Conservation (phyloP, 2,329 filamentous ascomycete genomes). For the Annulohypoxylon truncatum region DNA sequence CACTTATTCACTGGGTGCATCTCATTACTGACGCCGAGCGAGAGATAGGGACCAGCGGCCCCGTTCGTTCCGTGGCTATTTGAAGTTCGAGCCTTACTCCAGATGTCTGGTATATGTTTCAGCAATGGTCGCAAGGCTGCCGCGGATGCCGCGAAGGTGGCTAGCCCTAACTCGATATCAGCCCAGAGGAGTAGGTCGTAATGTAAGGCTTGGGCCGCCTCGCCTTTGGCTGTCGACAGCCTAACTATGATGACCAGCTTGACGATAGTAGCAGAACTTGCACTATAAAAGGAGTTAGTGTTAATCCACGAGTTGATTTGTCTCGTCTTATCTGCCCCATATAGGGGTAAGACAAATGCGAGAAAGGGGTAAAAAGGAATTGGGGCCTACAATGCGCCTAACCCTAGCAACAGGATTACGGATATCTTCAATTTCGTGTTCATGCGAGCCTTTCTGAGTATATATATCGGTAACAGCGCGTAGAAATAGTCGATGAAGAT, state of each 20-base stretch:
- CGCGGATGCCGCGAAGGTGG: slow-evolving; percentile 48
- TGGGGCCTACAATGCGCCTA: slow-evolving; percentile 50
- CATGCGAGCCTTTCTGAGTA: slow-evolving; percentile 48
- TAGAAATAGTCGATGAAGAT: slow-evolving; percentile 53
- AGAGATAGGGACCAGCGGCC: slow-evolving; percentile 22
- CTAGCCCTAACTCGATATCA: slow-evolving; percentile 49
- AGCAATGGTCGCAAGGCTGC: slow-evolving; percentile 50
- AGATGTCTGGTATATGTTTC: slow-evolving; percentile 40
- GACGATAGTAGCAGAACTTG: slow-evolving; percentile 51
- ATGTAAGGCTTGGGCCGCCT: slow-evolving; percentile 44
- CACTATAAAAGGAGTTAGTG: slow-evolving; percentile 38
- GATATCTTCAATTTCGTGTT: slow-evolving; percentile 45
- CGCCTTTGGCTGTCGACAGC: slow-evolving; percentile 40
- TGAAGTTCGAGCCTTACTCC: slow-evolving; percentile 17
- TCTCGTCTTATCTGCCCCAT: no score
- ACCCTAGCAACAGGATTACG: slow-evolving; percentile 47
- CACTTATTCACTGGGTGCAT: slow-evolving; percentile 18
- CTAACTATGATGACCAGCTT: slow-evolving; percentile 50
- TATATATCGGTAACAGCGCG: slow-evolving; percentile 47
- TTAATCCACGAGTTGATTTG: not conserved
- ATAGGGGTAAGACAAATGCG: not conserved
- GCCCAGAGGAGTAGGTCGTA: slow-evolving; percentile 51
- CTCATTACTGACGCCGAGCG: slow-evolving; percentile 27
- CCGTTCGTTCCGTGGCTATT: slow-evolving; percentile 29
- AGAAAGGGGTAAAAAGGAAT: not conserved